Percentiles rank a stretch among this genome's conserved stretches.
phyloP scores from a whole-genome alignment of 2,329 filamentous ascomycete genomes.

The Pseudocercospora vitis region DNA sequence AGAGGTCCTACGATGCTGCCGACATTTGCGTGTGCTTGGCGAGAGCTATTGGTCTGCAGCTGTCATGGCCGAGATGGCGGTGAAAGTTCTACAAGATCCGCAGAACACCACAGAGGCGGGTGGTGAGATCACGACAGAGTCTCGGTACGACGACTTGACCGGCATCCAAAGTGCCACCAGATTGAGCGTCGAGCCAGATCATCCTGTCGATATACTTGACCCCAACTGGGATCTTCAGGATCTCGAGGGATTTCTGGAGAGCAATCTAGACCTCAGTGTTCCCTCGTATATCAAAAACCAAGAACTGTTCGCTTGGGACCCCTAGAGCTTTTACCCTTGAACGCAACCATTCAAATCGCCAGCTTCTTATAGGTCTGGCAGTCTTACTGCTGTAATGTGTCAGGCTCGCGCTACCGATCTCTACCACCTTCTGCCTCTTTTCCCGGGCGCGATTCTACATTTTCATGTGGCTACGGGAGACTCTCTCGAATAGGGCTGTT shows the following conservation, averaged over 20 bases:
- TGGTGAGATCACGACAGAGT: too few species aligned
- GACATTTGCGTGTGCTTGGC: slow-evolving; percentile 3
- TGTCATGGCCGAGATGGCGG: slow-evolving; percentile 14
- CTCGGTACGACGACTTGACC: neutral
- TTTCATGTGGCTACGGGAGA: too few species aligned
- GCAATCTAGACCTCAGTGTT: slow-evolving; percentile 19
- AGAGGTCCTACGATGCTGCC: slow-evolving; percentile 2
- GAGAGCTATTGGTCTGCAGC: slow-evolving; percentile 16
- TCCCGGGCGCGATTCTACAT: too few species aligned
- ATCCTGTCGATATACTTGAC: neutral
- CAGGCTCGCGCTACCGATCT: too few species aligned
- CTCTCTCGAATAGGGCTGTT: too few species aligned
- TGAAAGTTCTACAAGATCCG: slow-evolving; percentile 11
- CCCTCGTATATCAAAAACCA: slow-evolving; percentile 10
- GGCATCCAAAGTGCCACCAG: neutral
- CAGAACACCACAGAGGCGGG: neutral
- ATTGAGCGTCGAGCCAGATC: neutral
- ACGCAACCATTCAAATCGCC: too few species aligned
- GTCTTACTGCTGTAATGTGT: too few species aligned
- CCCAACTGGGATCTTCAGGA: slow-evolving; percentile 9
- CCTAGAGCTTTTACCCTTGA: too few species aligned
- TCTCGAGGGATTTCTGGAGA: slow-evolving; percentile 16
- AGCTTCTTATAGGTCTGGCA: too few species aligned
- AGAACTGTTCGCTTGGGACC: neutral
- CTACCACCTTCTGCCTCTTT: too few species aligned